Conservation (phyloP, 2,329 filamentous ascomycete genomes). For the Neonectria faginata region DNA sequence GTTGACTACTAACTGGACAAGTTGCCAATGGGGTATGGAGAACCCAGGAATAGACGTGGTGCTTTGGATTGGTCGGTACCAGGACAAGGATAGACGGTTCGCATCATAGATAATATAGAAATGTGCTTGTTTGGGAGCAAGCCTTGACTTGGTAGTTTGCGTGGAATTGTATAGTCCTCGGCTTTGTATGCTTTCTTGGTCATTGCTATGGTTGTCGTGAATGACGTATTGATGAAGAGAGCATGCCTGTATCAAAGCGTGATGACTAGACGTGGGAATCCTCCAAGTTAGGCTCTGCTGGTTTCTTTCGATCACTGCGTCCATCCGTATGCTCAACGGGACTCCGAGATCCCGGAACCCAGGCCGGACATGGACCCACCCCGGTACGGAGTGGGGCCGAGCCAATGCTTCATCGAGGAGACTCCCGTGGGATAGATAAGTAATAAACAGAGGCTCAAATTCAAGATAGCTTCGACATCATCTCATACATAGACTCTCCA, state of each 20-base stretch:
- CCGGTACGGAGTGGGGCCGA: conserved; percentile 22
- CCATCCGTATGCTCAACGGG: background rate
- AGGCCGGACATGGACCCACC: conserved; percentile 23
- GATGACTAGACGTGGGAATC: background rate
- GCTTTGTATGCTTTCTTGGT: too few relatives aligned
- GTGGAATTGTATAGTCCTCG: background rate
- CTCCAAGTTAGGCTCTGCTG: background rate
- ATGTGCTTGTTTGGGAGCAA: background rate
- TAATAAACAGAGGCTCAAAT: background rate
- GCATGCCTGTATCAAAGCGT: too few relatives aligned
- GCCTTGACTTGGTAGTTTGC: background rate
- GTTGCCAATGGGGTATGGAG: background rate
- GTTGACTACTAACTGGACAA: background rate
- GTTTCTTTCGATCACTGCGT: background rate
- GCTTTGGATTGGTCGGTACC: background rate
- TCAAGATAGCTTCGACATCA: background rate
- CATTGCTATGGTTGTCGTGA: background rate
- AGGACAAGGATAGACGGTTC: background rate
- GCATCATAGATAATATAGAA: background rate
- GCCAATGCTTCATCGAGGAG: background rate
- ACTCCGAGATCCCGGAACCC: background rate
- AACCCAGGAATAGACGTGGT: background rate
- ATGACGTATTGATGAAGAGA: background rate
- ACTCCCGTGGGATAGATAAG: background rate
- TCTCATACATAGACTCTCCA: conserved; percentile 12